phyloP scores from a whole-genome alignment of 2,329 filamentous ascomycete genomes.

The Cytospora mali region DNA sequence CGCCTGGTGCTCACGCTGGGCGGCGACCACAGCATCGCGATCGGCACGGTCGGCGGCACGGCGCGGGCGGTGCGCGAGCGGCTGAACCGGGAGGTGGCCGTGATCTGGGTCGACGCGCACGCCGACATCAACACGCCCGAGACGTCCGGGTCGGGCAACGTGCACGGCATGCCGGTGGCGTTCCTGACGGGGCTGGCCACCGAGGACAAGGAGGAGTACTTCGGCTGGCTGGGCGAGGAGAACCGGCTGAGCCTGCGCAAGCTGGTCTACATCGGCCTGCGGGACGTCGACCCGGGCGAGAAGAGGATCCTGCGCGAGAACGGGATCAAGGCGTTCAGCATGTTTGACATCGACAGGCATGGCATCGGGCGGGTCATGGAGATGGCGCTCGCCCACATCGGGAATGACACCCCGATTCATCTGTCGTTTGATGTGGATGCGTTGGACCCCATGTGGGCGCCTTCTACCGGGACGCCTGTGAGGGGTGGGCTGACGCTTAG shows the following conservation, averaged over 20 bases:
- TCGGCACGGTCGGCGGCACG: slow-evolving; percentile 87
- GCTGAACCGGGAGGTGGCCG: slow-evolving; percentile 79
- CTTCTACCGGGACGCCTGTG: slow-evolving; percentile 93
- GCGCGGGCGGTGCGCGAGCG: slow-evolving; percentile 86
- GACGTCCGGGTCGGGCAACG: slow-evolving; percentile 85
- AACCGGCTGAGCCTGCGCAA: slow-evolving; percentile 73
- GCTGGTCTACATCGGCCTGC: slow-evolving; percentile 93
- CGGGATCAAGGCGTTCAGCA: slow-evolving; percentile 93
- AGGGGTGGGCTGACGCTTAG: slow-evolving; percentile 89
- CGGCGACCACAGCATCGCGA: slow-evolving; percentile 94
- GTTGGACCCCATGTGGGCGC: slow-evolving; percentile 93
- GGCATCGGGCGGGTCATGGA: slow-evolving; percentile 96
- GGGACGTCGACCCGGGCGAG: slow-evolving; percentile 91
- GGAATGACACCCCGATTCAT: slow-evolving; percentile 92
- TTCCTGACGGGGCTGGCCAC: slow-evolving; percentile 85
- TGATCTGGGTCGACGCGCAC: slow-evolving; percentile 99
- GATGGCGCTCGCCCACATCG: slow-evolving; percentile 97
- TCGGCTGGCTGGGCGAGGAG: slow-evolving; percentile 84
- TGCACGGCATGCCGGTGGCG: slow-evolving; percentile 96
- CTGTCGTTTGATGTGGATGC: slow-evolving; percentile 97
- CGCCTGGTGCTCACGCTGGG: slow-evolving; percentile 91
- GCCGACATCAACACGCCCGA: slow-evolving; percentile 98
- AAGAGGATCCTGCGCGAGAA: slow-evolving; percentile 88
- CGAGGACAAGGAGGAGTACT: slow-evolving; percentile 75
- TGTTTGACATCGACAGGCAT: slow-evolving; percentile 96